Conservation (phyloP, 176 grass and related monocot species). For the Hordeum marinum region DNA sequence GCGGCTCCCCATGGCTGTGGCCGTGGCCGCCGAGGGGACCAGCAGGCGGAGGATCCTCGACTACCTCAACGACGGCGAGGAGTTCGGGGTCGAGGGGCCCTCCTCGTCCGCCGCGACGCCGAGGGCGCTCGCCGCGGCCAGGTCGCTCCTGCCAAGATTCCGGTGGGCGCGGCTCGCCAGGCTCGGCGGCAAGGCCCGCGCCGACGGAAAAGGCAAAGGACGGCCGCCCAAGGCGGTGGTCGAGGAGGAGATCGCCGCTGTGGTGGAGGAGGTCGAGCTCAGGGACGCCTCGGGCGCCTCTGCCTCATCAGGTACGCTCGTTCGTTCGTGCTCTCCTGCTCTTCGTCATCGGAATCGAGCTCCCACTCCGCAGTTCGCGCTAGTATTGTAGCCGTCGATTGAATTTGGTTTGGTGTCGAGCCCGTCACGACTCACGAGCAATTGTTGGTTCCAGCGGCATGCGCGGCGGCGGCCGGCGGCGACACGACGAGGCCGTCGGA, state of each 20-base stretch:
- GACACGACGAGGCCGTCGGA: not conserved
- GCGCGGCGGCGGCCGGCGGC: not conserved
- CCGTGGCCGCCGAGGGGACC: not conserved
- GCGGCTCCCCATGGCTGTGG: not conserved
- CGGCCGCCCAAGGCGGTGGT: not conserved
- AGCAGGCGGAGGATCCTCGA: slow-evolving; percentile 42
- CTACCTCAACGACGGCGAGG: slow-evolving; percentile 62
- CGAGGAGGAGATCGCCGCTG: not conserved
- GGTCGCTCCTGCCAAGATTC: slow-evolving; percentile 24
- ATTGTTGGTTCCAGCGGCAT: not conserved
- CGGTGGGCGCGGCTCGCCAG: slow-evolving; percentile 29
- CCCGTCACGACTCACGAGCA: too few species aligned
- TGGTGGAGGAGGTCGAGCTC: not conserved
- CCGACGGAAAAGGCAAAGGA: not conserved
- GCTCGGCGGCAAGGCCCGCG: not conserved
- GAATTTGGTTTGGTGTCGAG: not conserved
- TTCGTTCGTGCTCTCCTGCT: too few species aligned
- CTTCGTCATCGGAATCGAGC: not conserved
- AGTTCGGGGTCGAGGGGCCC: slow-evolving; percentile 6
- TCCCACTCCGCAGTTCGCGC: not conserved
- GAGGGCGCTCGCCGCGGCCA: not conserved
- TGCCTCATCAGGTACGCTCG: not conserved
- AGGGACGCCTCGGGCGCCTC: not conserved
- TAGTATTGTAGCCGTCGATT: not conserved
- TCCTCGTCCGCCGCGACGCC: not conserved